Conservation (phyloP, 345 rosid species). For the Aurinia saxatilis region DNA sequence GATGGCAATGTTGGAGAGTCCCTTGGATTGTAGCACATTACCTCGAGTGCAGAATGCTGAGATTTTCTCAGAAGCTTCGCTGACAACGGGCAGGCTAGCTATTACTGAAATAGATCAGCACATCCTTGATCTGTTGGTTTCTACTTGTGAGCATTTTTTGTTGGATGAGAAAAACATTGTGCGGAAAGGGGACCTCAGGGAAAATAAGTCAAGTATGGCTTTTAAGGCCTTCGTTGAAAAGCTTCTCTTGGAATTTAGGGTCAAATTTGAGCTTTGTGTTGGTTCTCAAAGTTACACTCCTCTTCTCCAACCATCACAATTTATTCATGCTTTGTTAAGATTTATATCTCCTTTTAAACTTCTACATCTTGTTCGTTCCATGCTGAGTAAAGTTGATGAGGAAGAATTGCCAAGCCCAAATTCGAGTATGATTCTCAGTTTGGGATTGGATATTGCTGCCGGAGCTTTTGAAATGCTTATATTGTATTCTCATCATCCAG, state of each 20-base stretch:
- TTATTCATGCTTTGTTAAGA: slow-evolving; percentile 46
- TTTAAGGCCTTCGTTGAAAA: slow-evolving; percentile 38
- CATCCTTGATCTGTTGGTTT: slow-evolving; percentile 49
- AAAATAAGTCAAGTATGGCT: slow-evolving; percentile 34
- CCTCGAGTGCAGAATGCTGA: slow-evolving; percentile 23
- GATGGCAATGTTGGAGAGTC: slow-evolving; percentile 36
- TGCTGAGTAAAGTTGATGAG: slow-evolving; percentile 40
- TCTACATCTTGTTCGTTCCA: slow-evolving; percentile 50
- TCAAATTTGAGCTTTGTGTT: slow-evolving; percentile 43
- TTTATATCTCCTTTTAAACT: slow-evolving; percentile 68
- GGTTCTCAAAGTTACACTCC: slow-evolving; percentile 33
- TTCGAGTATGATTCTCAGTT: slow-evolving; percentile 28
- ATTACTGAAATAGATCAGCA: slow-evolving; percentile 49
- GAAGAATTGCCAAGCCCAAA: slow-evolving; percentile 23
- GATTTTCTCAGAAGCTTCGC: slow-evolving; percentile 34
- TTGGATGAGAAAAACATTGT: slow-evolving; percentile 28
- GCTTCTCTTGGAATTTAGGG: slow-evolving; percentile 37
- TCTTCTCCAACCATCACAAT: slow-evolving; percentile 47
- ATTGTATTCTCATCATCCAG: slow-evolving; percentile 45
- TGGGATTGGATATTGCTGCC: slow-evolving; percentile 57
- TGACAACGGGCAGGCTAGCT: slow-evolving; percentile 33
- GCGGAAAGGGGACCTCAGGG: slow-evolving; percentile 22
- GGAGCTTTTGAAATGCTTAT: slow-evolving; percentile 60
- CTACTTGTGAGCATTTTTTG: slow-evolving; percentile 42
- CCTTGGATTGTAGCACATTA: slow-evolving; percentile 38